These are phyloP conservation scores for Huntiella bhutanensis DNA, from an alignment of 2,329 filamentous ascomycete species.

Conservation along the genomic window DNA sequence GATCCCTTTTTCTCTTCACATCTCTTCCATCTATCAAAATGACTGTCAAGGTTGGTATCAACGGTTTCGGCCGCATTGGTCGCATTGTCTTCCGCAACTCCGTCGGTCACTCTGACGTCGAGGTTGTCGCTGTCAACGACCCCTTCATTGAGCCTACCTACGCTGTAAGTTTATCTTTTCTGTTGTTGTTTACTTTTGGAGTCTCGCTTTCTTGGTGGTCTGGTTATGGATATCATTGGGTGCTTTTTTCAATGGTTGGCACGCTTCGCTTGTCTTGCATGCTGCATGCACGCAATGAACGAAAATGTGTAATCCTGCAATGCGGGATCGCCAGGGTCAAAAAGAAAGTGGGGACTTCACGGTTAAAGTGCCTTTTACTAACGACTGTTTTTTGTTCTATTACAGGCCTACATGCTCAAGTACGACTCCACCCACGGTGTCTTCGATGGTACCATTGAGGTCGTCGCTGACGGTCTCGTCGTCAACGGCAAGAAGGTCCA, in stretches of 20 bases:
- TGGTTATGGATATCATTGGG: not conserved
- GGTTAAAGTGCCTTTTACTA: not conserved
- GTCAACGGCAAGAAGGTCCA: slow-evolving; percentile 74
- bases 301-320: too few species aligned
- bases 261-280: not conserved
- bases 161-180: slow-evolving; percentile 50
- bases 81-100: slow-evolving; percentile 99
- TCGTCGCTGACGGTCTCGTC: slow-evolving; percentile 50
- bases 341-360: too few species aligned
- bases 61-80: slow-evolving; percentile 99
- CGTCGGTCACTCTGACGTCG: slow-evolving; percentile 70
- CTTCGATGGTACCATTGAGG: slow-evolving; percentile 82
- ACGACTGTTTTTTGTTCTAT: slow-evolving; percentile 2
- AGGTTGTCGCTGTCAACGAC: slow-evolving; percentile 95
- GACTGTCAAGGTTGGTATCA: slow-evolving; percentile 75
- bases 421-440: slow-evolving; percentile 93
- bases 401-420: slow-evolving; percentile 96
- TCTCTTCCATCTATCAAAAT: slow-evolving; percentile 17
- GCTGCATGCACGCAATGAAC: too few species aligned
- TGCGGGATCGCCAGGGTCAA: too few species aligned
- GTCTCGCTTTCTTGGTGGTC: too few species aligned
- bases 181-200: not conserved
- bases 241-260: not conserved
- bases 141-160: slow-evolving; percentile 97
- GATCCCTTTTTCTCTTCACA: not conserved